phyloP scores from a whole-genome alignment of 192 early-diverging fungal genomes.

The Radiomyces spectabilis region DNA sequence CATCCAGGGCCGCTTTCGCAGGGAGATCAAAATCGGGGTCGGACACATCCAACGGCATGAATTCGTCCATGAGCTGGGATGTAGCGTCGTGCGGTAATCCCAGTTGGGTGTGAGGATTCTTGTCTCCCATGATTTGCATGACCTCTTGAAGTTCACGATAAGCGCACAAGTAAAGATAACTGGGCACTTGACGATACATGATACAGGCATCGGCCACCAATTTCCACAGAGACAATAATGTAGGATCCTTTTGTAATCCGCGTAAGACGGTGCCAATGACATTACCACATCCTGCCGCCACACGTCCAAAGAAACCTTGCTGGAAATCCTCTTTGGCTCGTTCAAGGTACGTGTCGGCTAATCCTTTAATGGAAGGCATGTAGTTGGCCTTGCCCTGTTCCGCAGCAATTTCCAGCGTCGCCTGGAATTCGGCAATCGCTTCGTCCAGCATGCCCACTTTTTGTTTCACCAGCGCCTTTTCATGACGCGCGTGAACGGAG shows the following conservation, averaged over 20 bases:
- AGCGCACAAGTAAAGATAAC: conserved; percentile 33
- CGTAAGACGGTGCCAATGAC: conserved; percentile 31
- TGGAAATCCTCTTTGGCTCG: conserved; percentile 43
- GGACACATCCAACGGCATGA: background rate
- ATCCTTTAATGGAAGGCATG: conserved; percentile 41
- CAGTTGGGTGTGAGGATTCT: conserved; percentile 30
- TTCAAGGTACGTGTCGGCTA: conserved; percentile 40
- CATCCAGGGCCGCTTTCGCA: conserved; percentile 26
- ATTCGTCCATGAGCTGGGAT: conserved; percentile 16
- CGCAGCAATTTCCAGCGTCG: conserved; percentile 26
- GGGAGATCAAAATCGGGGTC: conserved; percentile 22
- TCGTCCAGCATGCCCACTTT: conserved; percentile 42
- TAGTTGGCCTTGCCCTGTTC: conserved; percentile 27
- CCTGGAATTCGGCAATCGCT: conserved; percentile 39
- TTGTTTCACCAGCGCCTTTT: conserved; percentile 44
- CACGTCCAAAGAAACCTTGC: conserved; percentile 60
- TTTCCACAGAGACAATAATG: conserved; percentile 52
- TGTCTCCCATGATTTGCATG: conserved; percentile 2
- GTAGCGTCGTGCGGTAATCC: conserved; percentile 23
- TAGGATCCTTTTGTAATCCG: conserved; percentile 13
- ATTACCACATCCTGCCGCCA: conserved; percentile 42
- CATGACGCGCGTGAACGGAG: conserved; percentile 34
- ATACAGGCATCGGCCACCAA: conserved; percentile 50
- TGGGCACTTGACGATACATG: conserved; percentile 35
- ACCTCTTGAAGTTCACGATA: conserved; percentile 16